Evolutionary conservation across 2,329 filamentous ascomycete species (phyloP).

Genomic region (Claviceps quebecensis): DNA sequence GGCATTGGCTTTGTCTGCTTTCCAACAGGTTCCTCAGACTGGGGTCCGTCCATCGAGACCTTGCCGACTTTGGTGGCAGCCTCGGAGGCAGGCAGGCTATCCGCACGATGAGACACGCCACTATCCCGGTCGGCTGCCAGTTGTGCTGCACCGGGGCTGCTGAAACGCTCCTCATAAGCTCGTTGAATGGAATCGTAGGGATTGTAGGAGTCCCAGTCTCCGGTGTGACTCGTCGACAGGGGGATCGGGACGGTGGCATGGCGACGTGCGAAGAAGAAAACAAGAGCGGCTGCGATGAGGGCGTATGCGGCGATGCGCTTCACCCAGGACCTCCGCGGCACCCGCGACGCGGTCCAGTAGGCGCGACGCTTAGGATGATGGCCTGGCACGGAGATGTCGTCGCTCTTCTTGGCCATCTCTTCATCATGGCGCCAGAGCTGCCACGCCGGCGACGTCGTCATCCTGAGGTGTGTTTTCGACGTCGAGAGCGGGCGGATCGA

Average conservation of each 20-base stretch:
- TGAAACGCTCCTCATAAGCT: neutral
- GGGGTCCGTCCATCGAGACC: neutral
- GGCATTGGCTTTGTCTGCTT: neutral
- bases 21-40: neutral
- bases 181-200: neutral
- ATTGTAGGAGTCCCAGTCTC: neutral
- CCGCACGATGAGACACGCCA: neutral
- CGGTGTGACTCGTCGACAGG: neutral
- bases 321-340: conserved; percentile 36
- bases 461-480: neutral
- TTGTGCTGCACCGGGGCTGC: neutral
- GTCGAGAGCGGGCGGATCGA: neutral
- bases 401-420: conserved; percentile 46
- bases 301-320: conserved; percentile 37
- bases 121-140: too few species aligned
- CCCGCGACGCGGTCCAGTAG: conserved; percentile 28
- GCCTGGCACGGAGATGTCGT: conserved; percentile 29
- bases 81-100: neutral
- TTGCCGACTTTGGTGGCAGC: neutral
- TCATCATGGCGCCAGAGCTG: conserved; percentile 37
- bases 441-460: conserved; percentile 5
- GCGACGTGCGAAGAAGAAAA: conserved; percentile 26
- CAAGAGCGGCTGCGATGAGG: conserved; percentile 36
- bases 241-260: conserved; percentile 12
- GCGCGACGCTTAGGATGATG: conserved; percentile 8